Conservation (phyloP, 176 grass and related monocot genomes). For the Aegilops tauschii region DNA sequence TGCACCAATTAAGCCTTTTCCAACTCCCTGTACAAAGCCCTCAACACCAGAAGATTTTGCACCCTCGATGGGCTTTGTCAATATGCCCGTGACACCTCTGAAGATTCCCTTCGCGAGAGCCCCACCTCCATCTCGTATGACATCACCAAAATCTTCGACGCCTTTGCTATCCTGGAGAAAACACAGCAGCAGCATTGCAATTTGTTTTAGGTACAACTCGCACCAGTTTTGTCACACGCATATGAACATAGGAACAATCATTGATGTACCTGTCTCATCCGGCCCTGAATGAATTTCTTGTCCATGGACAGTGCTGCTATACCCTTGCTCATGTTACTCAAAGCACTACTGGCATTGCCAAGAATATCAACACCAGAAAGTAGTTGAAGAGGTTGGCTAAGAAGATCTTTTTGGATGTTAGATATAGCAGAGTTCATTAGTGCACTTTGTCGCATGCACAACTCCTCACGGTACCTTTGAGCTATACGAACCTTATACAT, state of each 20-base stretch:
- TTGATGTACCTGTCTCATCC: slow-evolving; percentile 70
- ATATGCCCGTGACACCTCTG: slow-evolving; percentile 96
- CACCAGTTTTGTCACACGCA: background rate
- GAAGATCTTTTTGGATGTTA: slow-evolving; percentile 94
- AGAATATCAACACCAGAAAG: slow-evolving; percentile 99
- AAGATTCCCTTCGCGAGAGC: slow-evolving; percentile 94
- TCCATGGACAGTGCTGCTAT: slow-evolving; percentile 98
- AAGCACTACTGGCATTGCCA: slow-evolving; percentile 96
- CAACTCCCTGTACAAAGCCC: slow-evolving; percentile 94
- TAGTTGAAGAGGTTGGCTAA: slow-evolving; percentile 93
- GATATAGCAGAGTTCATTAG: slow-evolving; percentile 71
- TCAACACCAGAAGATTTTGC: slow-evolving; percentile 96
- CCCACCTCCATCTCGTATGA: slow-evolving; percentile 96
- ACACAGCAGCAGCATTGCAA: background rate
- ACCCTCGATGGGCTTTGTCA: slow-evolving; percentile 96
- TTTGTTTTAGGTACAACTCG: slow-evolving; percentile 1
- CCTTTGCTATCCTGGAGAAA: slow-evolving; percentile 95
- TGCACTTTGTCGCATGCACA: slow-evolving; percentile 94
- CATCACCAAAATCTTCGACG: slow-evolving; percentile 95
- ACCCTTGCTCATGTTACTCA: slow-evolving; percentile 99
- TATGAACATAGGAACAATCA: slow-evolving; percentile 3
- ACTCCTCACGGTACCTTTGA: slow-evolving; percentile 76
- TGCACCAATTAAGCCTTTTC: slow-evolving; percentile 94
- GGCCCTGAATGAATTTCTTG: slow-evolving; percentile 96
- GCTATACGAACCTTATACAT: slow-evolving; percentile 71